phyloP scores from a whole-genome alignment of 352 stramenopile species.

The Stramenopiles sp. region DNA sequence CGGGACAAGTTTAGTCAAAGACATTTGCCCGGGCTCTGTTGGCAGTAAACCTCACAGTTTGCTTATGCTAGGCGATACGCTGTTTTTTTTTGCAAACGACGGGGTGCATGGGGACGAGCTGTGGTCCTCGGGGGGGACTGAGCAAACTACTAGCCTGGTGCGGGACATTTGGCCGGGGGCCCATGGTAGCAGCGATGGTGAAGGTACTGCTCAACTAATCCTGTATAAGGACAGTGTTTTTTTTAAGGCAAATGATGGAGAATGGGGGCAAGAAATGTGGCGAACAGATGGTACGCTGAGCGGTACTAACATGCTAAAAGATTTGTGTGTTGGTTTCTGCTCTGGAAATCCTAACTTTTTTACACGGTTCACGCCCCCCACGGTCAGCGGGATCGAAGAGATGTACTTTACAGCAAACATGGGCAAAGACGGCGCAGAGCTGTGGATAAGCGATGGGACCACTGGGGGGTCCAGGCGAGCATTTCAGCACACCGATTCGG shows the following conservation, averaged over 20 bases:
- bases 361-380: conserved; percentile 29
- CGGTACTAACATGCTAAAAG: conserved; percentile 37
- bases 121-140: conserved; percentile 43
- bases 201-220: conserved; percentile 26
- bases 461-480: conserved; percentile 26
- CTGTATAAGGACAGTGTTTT: conserved; percentile 19
- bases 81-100: conserved; percentile 61
- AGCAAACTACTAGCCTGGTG: conserved; percentile 34
- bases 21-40: conserved; percentile 30
- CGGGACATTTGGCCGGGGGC: conserved; percentile 34
- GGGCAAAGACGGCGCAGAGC: conserved; percentile 26
- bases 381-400: conserved; percentile 1
- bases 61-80: conserved; percentile 21
- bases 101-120: conserved; percentile 49
- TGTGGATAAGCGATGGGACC: conserved; percentile 41
- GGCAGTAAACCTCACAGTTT: conserved; percentile 37
- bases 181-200: conserved; percentile 30
- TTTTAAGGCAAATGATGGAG: conserved; percentile 31
- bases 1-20: conserved; percentile 31
- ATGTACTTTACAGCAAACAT: neutral
- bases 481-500: conserved; percentile 24
- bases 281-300: conserved; percentile 32
- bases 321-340: conserved; percentile 31
- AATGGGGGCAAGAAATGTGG: conserved; percentile 54
- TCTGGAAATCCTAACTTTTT: conserved; percentile 38